These are phyloP conservation scores for Termitomyces eurrhizus DNA, from an alignment of 768 basidiomycete genomes.

Conservation along the genomic window DNA sequence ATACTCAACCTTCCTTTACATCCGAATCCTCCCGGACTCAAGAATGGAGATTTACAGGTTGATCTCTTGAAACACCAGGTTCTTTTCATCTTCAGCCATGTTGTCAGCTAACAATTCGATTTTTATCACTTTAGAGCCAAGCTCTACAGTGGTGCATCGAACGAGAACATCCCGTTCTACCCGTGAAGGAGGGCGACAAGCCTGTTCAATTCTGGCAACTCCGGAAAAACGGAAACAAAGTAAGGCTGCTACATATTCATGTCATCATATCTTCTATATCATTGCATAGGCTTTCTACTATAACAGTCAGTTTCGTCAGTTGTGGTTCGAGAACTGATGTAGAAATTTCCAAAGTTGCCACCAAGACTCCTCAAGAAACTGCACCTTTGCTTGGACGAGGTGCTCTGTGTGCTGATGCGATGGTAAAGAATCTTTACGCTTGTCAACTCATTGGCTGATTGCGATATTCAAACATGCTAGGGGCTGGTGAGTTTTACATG, in stretches of 20 bases:
- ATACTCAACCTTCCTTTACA: conserved; percentile 68
- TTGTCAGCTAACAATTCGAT: background rate
- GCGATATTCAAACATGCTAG: conserved; percentile 18
- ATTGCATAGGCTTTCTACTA: conserved; percentile 56
- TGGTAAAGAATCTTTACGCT: conserved; percentile 42
- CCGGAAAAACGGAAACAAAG: conserved; percentile 52
- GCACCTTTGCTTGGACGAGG: conserved; percentile 72
- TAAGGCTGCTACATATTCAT: conserved; percentile 20
- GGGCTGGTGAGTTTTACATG: conserved; percentile 32
- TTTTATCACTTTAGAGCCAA: conserved; percentile 52
- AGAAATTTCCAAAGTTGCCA: conserved; percentile 51
- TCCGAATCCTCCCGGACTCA: conserved; percentile 66
- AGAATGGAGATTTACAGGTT: conserved; percentile 61
- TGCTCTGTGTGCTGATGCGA: conserved; percentile 87
- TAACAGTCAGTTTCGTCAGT: conserved; percentile 47
- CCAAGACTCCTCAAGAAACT: conserved; percentile 68
- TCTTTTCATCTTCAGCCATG: background rate
- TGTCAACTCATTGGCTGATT: background rate
- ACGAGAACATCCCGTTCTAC: conserved; percentile 74
- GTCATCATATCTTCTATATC: background rate
- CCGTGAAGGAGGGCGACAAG: conserved; percentile 58
- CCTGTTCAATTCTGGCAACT: conserved; percentile 92
- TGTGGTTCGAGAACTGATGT: conserved; percentile 1
- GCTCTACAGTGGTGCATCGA: conserved; percentile 84
- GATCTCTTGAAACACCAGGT: conserved; percentile 85